phyloP scores from a whole-genome alignment of 1,284 basidiomycete genomes.

The Apiotrichum sp. region DNA sequence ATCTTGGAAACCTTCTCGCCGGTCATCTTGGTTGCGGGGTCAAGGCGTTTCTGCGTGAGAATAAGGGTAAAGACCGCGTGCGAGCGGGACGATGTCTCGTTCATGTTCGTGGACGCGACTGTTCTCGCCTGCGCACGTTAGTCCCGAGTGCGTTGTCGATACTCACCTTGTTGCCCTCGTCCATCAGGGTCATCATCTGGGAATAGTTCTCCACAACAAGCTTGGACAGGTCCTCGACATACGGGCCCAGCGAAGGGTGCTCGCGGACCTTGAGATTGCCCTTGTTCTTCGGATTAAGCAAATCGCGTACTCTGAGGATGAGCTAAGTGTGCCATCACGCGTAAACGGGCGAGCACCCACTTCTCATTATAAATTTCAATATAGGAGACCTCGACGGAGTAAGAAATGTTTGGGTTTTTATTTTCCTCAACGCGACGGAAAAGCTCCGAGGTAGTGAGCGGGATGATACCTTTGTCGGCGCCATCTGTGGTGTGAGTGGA shows the following conservation, averaged over 20 bases:
- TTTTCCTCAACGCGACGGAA: constrained; percentile 75
- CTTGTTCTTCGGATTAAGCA: constrained; percentile 94
- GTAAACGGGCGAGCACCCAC: constrained; percentile 16
- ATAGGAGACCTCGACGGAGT: constrained; percentile 94
- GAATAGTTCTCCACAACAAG: constrained; percentile 83
- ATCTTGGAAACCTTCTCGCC: constrained; percentile 97
- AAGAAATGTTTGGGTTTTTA: constrained; percentile 65
- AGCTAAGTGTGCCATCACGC: not conserved
- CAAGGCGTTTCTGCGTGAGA: constrained; percentile 81
- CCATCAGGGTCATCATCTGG: constrained; percentile 98
- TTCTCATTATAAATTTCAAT: constrained; percentile 99
- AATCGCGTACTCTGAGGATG: constrained; percentile 61
- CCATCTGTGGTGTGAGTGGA: constrained; percentile 58
- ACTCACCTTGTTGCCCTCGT: constrained; percentile 86
- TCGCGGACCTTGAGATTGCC: constrained; percentile 90
- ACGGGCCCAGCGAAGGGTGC: constrained; percentile 87
- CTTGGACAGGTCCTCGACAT: constrained; percentile 94
- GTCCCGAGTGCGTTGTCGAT: not conserved
- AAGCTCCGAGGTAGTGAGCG: constrained; percentile 86
- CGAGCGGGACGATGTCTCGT: constrained; percentile 97
- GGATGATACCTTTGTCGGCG: constrained; percentile 93
- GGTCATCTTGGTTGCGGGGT: constrained; percentile 72
- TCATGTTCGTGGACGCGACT: constrained; percentile 99
- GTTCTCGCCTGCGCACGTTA: constrained; percentile 59
- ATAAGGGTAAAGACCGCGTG: constrained; percentile 96